A percentile compares a stretch with the other conserved stretches of the same genome.
Evolutionary conservation across 352 stramenopile genomes (phyloP).

Genomic region (Saprolegnia diclina): DNA sequence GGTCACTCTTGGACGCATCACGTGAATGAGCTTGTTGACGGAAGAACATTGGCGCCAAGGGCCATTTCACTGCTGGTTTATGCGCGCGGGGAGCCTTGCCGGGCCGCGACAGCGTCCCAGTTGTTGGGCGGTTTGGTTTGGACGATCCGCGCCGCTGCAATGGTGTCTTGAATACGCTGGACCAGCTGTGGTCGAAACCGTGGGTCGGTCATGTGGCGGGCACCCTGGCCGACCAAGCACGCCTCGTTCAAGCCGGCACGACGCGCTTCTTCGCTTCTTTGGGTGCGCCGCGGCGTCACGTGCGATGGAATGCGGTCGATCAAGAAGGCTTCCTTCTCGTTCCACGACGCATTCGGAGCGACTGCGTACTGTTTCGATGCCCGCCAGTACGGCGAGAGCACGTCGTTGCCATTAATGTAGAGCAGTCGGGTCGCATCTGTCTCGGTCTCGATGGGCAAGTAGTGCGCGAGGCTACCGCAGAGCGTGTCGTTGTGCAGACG

Average conservation of each 20-base stretch:
- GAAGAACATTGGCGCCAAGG: too few species aligned
- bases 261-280: background rate
- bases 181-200: background rate
- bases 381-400: conserved; percentile 18
- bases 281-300: conserved; percentile 43
- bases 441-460: conserved; percentile 32
- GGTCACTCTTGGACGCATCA: too few species aligned
- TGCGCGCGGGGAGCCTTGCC: too few species aligned
- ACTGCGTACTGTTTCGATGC: background rate
- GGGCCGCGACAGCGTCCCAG: too few species aligned
- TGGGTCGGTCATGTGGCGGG: background rate
- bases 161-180: background rate
- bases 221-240: conserved; percentile 16
- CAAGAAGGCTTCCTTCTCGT: conserved; percentile 32
- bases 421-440: background rate
- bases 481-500: conserved; percentile 48
- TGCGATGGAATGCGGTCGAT: conserved; percentile 49
- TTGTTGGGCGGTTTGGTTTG: background rate
- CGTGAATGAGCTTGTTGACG: too few species aligned
- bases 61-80: too few species aligned
- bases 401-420: conserved; percentile 22
- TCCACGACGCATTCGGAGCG: conserved; percentile 33
- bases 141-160: background rate
- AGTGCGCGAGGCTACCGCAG: conserved; percentile 64
- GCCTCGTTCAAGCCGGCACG: conserved; percentile 1